Base-by-base conservation (phyloP, 345 rosid species). In the Draba incana region DNA sequence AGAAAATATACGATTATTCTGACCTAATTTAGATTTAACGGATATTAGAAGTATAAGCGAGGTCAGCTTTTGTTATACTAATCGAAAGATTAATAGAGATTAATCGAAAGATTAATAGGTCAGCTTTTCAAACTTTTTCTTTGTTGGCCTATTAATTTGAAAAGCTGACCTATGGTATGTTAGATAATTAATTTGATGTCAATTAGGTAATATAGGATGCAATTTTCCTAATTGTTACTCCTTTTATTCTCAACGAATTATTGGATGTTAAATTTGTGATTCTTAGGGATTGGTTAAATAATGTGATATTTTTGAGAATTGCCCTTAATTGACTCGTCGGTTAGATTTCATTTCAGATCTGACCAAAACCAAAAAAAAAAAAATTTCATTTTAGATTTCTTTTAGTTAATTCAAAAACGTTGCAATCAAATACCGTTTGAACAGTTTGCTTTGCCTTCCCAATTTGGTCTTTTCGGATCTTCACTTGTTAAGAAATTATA, bases 321-420 rank as follows among this genome's bases (percentile, higher is more conserved):
- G 20, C 20, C 20, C 20, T 31, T 31, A 31, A 10, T 16, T 45
- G 41, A 28, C 31, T 28, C 31, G 54, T 47, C 8, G 67, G 55
- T 47, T 62, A 11, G 16, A 35, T 62, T 62, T 62, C 30, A 45
- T 61, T 44, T 45, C 53, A 45, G 15, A 20, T 20, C 20, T 1
- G 20, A 20, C 20, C 20, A 20, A 20, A 20, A 20, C 20, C 20
- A 20, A 20, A 20, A 20, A 20, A 20, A 20, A 20, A 20, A 20
- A 20, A 20, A 35, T 62, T 62, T 62, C 30, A 30, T 61, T 44
- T 45, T 41, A 45, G 15, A 4, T 54, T 1, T 9, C 28, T 4
- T 43, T 59, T 12, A 46, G 46, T 46, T 23, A 47, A 31, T 49
- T 52, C 16, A 52, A 28, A 28, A 6, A 5, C 10, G 27, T 20